A percentile compares a stretch with the other conserved stretches of the same genome.
Conservation (phyloP, 1,284 basidiomycete species). For the Limonomyces culmigenus region DNA sequence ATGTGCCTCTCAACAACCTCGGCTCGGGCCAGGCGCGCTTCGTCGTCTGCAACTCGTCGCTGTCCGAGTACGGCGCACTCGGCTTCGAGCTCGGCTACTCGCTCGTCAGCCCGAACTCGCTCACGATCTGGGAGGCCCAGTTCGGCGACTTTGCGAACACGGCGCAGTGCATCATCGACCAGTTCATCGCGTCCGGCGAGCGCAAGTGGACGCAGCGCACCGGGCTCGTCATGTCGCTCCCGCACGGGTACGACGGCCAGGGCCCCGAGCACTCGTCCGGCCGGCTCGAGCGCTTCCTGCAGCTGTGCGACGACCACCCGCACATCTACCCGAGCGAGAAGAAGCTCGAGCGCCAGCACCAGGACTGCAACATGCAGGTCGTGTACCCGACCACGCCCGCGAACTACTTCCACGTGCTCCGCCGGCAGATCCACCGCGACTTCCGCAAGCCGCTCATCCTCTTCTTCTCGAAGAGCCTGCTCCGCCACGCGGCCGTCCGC, state of each 20-base stretch:
- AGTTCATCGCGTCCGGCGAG: constrained; percentile 97
- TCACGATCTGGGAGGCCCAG: constrained; percentile 98
- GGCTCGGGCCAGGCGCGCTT: constrained; percentile 81
- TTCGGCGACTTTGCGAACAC: constrained; percentile 98
- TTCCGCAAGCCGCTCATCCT: constrained; percentile 93
- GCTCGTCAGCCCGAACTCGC: constrained; percentile 83
- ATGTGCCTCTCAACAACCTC: constrained; percentile 81
- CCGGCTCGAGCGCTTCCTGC: constrained; percentile 91
- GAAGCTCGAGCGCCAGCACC: constrained; percentile 90
- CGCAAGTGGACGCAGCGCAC: constrained; percentile 96
- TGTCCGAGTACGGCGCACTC: constrained; percentile 90
- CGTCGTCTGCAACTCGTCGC: constrained; percentile 91
- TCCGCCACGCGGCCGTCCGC: constrained; percentile 86
- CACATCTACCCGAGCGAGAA: constrained; percentile 78
- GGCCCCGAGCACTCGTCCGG: constrained; percentile 98
- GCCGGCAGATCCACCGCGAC: constrained; percentile 89
- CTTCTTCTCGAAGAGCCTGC: constrained; percentile 93
- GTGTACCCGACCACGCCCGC: constrained; percentile 93
- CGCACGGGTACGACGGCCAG: constrained; percentile 98
- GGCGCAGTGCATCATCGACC: constrained; percentile 97
- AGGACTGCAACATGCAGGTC: constrained; percentile 99
- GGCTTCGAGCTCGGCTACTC: constrained; percentile 99
- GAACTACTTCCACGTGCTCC: constrained; percentile 92
- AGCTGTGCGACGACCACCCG: constrained; percentile 96
- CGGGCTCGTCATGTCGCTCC: constrained; percentile 83